Base-by-base conservation (phyloP, 1,284 basidiomycete genomes). In the Cutaneotrichosporon sp. region DNA sequence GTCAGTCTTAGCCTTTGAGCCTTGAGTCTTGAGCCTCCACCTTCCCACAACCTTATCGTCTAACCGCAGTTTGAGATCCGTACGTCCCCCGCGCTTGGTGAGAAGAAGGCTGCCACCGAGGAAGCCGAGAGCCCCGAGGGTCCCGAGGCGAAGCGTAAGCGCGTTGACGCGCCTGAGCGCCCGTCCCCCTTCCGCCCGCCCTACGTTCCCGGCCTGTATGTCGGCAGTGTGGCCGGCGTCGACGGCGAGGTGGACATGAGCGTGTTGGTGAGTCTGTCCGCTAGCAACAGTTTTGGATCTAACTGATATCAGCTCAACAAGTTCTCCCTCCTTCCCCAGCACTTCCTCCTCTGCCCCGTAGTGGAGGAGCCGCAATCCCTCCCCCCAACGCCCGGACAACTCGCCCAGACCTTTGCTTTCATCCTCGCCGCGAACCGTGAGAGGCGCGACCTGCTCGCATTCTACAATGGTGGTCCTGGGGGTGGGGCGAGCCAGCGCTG, bases 401-500 rank as follows among this genome's bases (percentile, higher is more conserved):
- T 96, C 5, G 86, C 89, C 1, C 86, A 88, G 67, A 83, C 86
- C 1, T 92, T 92, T 77, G 76, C 82, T 11, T 80, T 94, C 46
- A 82, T 96, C 1, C 78, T 85, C 7, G 88, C 90, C 4, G 90
- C 88, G 16, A 58, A 67, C 10, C 84, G 84, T 46, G 82, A 83
- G 4, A 85, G 85, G 10, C 60, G 69, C 22, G 83, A 81, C 40
- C 82, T 89, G 64, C 86, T 94, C 63, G 90, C 89, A 0, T 94
- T 94, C 80, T 95, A 92, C 79, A 95, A 95, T 68, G 90, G 90
- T 70, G 91, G 91, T 5, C 83, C 86, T 56, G 83, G 86, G 55
- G 92, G 90, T 65, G 92, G 92, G 40, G 91, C 92, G 9, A 92
- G 90, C 76, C 92, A 95, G 80, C 83, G 85, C 2, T 92, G 93